A percentile compares a stretch with the other conserved stretches of the same genome.
Evolutionary conservation across 139 green algal species (phyloP).

Genomic region (Marvania coccoides): DNA sequence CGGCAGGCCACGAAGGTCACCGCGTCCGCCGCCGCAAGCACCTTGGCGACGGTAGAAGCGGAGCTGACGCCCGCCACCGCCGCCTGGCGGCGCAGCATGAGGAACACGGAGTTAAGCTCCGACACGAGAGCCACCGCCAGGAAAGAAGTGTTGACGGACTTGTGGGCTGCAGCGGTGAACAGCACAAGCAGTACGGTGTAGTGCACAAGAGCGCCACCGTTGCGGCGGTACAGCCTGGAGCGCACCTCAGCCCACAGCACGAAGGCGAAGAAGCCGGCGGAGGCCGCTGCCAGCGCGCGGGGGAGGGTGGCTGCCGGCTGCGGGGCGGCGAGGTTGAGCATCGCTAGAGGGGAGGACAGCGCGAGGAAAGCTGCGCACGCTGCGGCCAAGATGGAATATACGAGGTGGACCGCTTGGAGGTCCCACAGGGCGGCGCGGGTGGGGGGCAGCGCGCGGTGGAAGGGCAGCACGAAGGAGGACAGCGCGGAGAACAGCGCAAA

Average conservation of each 20-base stretch:
- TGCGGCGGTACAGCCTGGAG: conserved; percentile 18
- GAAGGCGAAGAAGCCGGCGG: conserved; percentile 67
- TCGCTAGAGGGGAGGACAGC: conserved; percentile 2
- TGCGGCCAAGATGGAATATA: conserved; percentile 25
- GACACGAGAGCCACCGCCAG: conserved; percentile 27
- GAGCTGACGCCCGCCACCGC: not conserved
- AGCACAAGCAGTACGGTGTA: conserved; percentile 61
- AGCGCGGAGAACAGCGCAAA: not conserved
- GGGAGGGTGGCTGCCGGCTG: conserved; percentile 6
- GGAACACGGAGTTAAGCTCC: conserved; percentile 15
- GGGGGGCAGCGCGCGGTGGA: conserved; percentile 13
- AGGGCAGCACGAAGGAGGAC: conserved; percentile 23
- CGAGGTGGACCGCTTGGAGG: conserved; percentile 39
- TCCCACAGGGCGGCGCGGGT: conserved; percentile 35
- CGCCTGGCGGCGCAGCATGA: not conserved
- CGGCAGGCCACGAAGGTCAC: conserved; percentile 7
- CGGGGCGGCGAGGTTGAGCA: conserved; percentile 10
- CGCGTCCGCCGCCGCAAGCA: not conserved
- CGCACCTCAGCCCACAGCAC: conserved; percentile 58
- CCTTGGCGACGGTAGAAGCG: not conserved
- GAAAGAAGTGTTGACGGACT: conserved; percentile 32
- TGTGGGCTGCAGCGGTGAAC: conserved; percentile 53
- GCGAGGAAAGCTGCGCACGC: conserved; percentile 26
- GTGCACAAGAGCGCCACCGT: conserved; percentile 39
- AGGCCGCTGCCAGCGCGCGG: conserved; percentile 23